phyloP scores from a whole-genome alignment of 2,329 filamentous ascomycete genomes.

The Allantophomopsis cytisporea region DNA sequence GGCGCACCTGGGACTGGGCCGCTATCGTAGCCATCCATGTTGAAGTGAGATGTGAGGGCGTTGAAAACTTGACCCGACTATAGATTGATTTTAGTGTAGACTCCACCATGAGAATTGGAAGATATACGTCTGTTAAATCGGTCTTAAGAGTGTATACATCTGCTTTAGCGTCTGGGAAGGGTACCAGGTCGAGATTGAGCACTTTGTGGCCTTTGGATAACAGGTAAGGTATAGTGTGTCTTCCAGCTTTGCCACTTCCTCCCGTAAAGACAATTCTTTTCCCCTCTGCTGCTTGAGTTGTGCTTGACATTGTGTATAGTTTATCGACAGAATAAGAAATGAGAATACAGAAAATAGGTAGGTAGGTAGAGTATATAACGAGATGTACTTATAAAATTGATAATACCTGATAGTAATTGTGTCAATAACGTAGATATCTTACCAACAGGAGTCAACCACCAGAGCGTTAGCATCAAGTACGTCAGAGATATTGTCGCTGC shows the following conservation, averaged over 20 bases:
- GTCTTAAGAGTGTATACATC: constrained; percentile 38
- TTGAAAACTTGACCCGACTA: constrained; percentile 37
- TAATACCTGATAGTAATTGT: no score
- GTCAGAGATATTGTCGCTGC: no score
- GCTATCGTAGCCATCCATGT: constrained; percentile 25
- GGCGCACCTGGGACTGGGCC: constrained; percentile 25
- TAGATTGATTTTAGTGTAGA: no score
- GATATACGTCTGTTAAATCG: constrained; percentile 31
- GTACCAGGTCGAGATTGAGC: constrained; percentile 38
- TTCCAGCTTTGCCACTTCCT: constrained; percentile 39
- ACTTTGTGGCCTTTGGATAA: constrained; percentile 33
- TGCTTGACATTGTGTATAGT: no score
- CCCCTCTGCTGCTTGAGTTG: constrained; percentile 1
- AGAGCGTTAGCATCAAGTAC: no score
- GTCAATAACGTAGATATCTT: no score
- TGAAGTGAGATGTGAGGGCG: constrained; percentile 39
- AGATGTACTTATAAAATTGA: no score
- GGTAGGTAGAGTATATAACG: no score
- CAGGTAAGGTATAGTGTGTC: constrained; percentile 38
- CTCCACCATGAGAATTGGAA: no score
- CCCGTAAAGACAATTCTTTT: constrained; percentile 37
- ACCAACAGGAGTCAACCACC: no score
- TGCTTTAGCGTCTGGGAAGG: constrained; percentile 22
- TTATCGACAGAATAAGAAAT: no score
- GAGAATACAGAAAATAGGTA: no score